Percentiles rank a stretch among this genome's conserved stretches.
phyloP scores from a whole-genome alignment of 768 basidiomycete genomes.

The Sarcomyxa edulis region DNA sequence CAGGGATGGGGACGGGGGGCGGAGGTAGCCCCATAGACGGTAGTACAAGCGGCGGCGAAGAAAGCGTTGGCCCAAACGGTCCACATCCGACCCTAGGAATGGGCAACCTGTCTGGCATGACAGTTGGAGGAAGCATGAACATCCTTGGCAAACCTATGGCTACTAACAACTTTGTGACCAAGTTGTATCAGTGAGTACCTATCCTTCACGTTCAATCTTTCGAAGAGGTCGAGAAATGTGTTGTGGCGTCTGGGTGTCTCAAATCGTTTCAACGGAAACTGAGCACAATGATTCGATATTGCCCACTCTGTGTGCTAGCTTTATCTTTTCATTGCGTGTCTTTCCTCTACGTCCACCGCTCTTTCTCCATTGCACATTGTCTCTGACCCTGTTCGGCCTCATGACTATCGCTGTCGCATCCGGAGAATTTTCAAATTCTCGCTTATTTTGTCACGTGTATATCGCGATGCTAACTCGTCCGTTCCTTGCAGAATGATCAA shows the following conservation, averaged over 20 bases:
- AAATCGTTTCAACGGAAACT: too few relatives aligned
- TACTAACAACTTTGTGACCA: constrained; percentile 83
- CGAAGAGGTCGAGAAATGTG: too few relatives aligned
- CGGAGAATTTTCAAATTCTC: too few relatives aligned
- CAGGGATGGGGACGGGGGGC: constrained; percentile 30
- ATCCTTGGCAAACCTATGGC: constrained; percentile 62
- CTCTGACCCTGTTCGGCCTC: background rate
- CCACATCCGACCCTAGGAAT: constrained; percentile 3
- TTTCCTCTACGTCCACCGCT: background rate
- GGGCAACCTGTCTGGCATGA: constrained; percentile 10
- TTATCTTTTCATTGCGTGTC: background rate
- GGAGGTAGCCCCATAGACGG: constrained; percentile 40
- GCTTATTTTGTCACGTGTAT: too few relatives aligned
- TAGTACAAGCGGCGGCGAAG: constrained; percentile 26
- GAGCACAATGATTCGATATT: too few relatives aligned
- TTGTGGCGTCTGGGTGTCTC: too few relatives aligned
- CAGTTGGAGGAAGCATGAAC: constrained; percentile 41
- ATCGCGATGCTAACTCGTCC: constrained; percentile 5
- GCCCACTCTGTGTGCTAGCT: too few relatives aligned
- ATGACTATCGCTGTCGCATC: background rate
- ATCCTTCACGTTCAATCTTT: constrained; percentile 10
- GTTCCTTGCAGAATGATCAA: constrained; percentile 67
- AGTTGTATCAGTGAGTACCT: constrained; percentile 72
- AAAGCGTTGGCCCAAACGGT: constrained; percentile 7
- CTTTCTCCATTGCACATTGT: background rate